Conservation (phyloP, 441 rosid genomes). For the Melastoma candidum region DNA sequence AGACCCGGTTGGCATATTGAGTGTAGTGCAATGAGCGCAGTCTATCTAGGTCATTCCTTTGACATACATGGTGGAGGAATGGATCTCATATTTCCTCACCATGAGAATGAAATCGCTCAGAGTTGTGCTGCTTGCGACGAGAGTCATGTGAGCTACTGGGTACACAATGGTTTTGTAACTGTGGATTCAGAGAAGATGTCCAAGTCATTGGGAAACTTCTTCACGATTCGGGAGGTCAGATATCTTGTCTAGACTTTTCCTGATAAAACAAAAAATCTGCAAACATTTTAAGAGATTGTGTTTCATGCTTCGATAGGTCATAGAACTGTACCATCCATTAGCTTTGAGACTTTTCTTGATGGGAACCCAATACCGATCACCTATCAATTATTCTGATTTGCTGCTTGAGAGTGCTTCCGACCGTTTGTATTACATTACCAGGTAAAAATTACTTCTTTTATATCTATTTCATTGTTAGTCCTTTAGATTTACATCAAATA, state of each 20-base stretch:
- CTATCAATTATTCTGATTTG: conserved; percentile 71
- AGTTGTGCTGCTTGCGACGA: conserved; percentile 79
- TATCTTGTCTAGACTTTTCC: not conserved
- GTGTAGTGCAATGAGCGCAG: conserved; percentile 90
- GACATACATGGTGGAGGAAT: conserved; percentile 95
- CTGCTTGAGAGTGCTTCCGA: conserved; percentile 92
- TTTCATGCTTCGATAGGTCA: conserved; percentile 28
- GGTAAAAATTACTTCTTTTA: conserved; percentile 25
- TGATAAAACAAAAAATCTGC: too few relatives aligned
- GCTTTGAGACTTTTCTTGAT: conserved; percentile 78
- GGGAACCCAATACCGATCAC: conserved; percentile 86
- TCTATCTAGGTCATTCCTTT: conserved; percentile 71
- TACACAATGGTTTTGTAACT: conserved; percentile 90
- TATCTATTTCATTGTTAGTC: not conserved
- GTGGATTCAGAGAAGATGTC: conserved; percentile 94
- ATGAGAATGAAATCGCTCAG: conserved; percentile 94
- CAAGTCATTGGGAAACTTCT: conserved; percentile 91
- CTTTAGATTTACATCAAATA: too few relatives aligned
- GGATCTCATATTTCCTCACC: conserved; percentile 96
- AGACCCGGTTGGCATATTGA: conserved; percentile 98
- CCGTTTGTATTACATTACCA: conserved; percentile 84
- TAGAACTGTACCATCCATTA: conserved; percentile 76
- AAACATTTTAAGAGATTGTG: too few relatives aligned
- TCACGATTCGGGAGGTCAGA: conserved; percentile 81
- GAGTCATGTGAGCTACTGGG: conserved; percentile 70